Percentiles rank a stretch among this genome's conserved stretches.
phyloP scores from a whole-genome alignment of 1,284 basidiomycete genomes.

The Termitomyces sp. region DNA sequence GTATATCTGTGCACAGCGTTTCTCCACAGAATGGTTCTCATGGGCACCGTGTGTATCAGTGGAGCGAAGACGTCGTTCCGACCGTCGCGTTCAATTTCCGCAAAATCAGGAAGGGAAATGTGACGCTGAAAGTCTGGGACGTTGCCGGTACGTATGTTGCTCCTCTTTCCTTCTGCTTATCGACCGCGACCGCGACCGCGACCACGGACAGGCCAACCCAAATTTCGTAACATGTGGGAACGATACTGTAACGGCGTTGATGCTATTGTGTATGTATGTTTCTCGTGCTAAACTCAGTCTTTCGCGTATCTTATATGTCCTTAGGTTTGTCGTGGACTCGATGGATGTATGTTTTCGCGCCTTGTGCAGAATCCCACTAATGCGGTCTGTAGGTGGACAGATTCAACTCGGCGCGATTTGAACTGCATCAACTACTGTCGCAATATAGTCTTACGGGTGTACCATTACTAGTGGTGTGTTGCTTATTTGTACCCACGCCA shows the following conservation, averaged over 20 bases:
- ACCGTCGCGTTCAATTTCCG: conserved; percentile 91
- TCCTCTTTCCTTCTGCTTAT: not conserved
- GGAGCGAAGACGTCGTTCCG: conserved; percentile 91
- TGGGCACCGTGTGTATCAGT: conserved; percentile 34
- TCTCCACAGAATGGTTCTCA: not conserved
- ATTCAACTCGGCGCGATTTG: conserved; percentile 84
- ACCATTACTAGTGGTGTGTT: conserved; percentile 79
- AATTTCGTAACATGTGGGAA: conserved; percentile 93
- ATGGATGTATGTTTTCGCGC: conserved; percentile 57
- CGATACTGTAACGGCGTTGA: conserved; percentile 93
- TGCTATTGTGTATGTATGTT: conserved; percentile 79
- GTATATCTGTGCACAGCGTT: conserved; percentile 27
- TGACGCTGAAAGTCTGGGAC: conserved; percentile 94
- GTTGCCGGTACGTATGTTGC: conserved; percentile 59
- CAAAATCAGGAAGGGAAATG: conserved; percentile 82
- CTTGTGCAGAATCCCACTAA: not conserved
- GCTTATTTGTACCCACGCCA: not conserved
- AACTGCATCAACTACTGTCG: conserved; percentile 82
- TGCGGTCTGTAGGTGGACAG: conserved; percentile 55
- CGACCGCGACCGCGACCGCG: conserved; percentile 15
- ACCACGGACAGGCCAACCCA: conserved; percentile 68
- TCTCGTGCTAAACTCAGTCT: not conserved
- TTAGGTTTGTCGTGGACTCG: conserved; percentile 89
- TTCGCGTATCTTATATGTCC: not conserved
- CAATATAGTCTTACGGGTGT: conserved; percentile 74